Conservation (phyloP, 83 land plant species). For the Isoetes engelmannii region DNA sequence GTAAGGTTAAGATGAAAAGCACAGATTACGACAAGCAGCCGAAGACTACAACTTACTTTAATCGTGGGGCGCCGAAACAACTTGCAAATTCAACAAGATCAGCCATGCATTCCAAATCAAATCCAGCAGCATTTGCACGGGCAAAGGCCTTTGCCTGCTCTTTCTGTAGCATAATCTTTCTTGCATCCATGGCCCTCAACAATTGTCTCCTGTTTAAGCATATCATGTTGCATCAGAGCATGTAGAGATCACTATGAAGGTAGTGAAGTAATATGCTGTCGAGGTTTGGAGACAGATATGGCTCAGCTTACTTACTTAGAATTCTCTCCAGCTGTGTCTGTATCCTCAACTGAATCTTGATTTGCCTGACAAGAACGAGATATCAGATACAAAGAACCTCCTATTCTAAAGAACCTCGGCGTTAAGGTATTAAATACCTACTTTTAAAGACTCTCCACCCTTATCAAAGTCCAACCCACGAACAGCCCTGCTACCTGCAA, state of each 20-base stretch:
- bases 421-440: slow-evolving; percentile 3
- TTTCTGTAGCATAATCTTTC: slow-evolving; percentile 58
- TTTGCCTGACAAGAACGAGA: slow-evolving; percentile 41
- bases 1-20: neutral
- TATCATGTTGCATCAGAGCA: neutral
- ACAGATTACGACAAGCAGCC: neutral
- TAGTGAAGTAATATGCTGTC: neutral
- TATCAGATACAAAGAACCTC: neutral
- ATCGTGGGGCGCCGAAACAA: slow-evolving; percentile 77
- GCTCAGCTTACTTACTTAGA: slow-evolving; percentile 44
- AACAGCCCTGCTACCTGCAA: slow-evolving; percentile 36
- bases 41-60: slow-evolving; percentile 40
- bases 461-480: slow-evolving; percentile 39
- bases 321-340: slow-evolving; percentile 47
- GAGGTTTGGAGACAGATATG: neutral
- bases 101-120: slow-evolving; percentile 64
- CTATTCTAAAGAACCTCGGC: neutral
- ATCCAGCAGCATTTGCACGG: slow-evolving; percentile 90
- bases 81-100: slow-evolving; percentile 69
- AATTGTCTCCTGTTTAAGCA: slow-evolving; percentile 24
- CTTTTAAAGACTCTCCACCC: slow-evolving; percentile 59
- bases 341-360: slow-evolving; percentile 33
- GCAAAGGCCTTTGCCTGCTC: slow-evolving; percentile 98
- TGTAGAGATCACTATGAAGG: too few species aligned
- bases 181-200: slow-evolving; percentile 70